These are phyloP conservation scores for Artemisia argyi DNA, from an alignment of 129 eudicot species.

Conservation along the genomic window DNA sequence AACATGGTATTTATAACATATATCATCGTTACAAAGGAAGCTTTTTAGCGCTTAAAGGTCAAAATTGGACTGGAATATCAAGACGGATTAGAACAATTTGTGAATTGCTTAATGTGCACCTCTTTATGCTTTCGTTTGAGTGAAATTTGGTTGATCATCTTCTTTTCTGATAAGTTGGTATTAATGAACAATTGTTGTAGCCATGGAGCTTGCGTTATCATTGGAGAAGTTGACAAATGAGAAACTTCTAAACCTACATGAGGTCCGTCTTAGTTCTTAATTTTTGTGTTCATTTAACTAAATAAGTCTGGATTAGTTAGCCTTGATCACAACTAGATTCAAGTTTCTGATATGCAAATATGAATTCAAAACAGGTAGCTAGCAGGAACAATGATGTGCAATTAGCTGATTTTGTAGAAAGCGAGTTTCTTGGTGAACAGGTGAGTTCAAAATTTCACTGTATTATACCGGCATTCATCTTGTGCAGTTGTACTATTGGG, in stretches of 20 bases:
- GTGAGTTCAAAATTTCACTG: constrained; percentile 25
- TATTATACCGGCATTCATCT: too few relatives aligned
- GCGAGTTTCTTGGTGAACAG: constrained; percentile 76
- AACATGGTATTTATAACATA: too few relatives aligned
- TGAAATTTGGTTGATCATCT: too few relatives aligned
- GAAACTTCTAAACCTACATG: constrained; percentile 75
- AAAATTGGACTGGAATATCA: too few relatives aligned
- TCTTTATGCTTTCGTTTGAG: too few relatives aligned
- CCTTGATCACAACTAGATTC: rapidly evolving
- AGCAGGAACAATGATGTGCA: constrained; percentile 70
- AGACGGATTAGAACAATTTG: too few relatives aligned
- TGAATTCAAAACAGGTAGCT: constrained; percentile 58
- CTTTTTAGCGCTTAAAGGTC: too few relatives aligned
- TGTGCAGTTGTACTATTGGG: background rate
- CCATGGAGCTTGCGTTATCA: constrained; percentile 93
- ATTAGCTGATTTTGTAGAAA: constrained; percentile 81
- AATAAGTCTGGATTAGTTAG: constrained; percentile 52
- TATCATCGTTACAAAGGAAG: too few relatives aligned
- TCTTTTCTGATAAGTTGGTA: too few relatives aligned
- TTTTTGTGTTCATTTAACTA: constrained; percentile 12
- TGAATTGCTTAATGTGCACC: too few relatives aligned
- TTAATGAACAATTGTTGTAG: too few relatives aligned
- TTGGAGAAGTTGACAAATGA: constrained; percentile 93
- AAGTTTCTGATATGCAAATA: too few relatives aligned
- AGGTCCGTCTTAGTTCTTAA: constrained; percentile 39